Base-by-base conservation (phyloP, 352 stramenopile species). In the Salisapilia sapeloensis region DNA sequence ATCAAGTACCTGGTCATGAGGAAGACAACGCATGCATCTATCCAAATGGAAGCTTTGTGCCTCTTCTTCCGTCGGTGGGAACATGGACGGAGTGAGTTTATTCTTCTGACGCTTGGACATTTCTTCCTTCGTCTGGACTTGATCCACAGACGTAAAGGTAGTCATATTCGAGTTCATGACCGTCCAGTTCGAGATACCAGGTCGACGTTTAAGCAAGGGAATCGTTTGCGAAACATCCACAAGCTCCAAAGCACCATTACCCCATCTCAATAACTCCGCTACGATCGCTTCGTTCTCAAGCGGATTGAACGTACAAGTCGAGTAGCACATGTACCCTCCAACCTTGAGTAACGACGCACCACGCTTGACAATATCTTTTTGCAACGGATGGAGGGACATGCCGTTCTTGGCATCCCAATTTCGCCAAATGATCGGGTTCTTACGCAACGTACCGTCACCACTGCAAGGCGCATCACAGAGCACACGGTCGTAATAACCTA, bases 281-380 rank as follows among this genome's bases (percentile, higher is more conserved):
- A 99, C 94, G n/a, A 99, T 91, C 6, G 96, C 96, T 57, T 99
- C 96, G 59, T 99, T 93, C 65, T 99, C 96, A 16, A 99, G 57
- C 9, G 96, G 96, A 63, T 98, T 99, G 44, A 99, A 84, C 37
- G 83, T 97, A 46, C 96, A 99, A 36, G 91, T 97, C 24, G 81
- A 96, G 58, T 97, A 97, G 32, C 94, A 95, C 63, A 97, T 93
- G 42, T 67, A 75, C 12, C 92, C 92, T 7, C 86, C 91, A 15
- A 95, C 57, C 46, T 90, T 92, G 5, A 98, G 53, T 15, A 98
- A 54, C 23, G 84, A 56, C 9, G 91, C 71, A 13, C 87, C 93
- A 14, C 93, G 77, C 42, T 85, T 76, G 29, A 94, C 82, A 50
- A 99, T 99, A 21, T 86, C 59, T 11, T 97, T 44, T 60, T 99